Base-by-base conservation (phyloP, 495 filamentous ascomycete genomes). In the Corynascus novoguineensis region DNA sequence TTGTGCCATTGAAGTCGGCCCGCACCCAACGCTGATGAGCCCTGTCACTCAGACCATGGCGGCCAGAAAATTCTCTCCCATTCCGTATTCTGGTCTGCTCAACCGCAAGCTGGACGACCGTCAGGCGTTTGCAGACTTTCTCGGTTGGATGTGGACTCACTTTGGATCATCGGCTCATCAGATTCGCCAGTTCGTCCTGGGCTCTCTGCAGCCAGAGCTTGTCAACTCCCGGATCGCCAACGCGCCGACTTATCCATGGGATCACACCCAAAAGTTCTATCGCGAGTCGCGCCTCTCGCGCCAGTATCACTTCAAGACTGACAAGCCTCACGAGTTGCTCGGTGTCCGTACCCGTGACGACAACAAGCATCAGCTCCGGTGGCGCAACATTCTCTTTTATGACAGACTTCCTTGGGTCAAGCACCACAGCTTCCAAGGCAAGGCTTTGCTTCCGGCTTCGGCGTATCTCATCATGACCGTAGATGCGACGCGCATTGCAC, bases 1-100 rank as follows among this genome's bases (percentile, higher is more conserved):
- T 40, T 72, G 68, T 48, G 71, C 60, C 5, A 52, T 86, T 15
- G 83, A 86, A 53, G 53, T 85, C 40, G 83, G 83, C 1, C 83
- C 83, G 0, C 82, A 84, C 53, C 72, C 79, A 4, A 71, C 76
- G 14, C 68, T 86, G 3, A 78, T 73, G 48, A 73, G 75, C 0
- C 78, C 82, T 8, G 69, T 69, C 2, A 59, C 61, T 6, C 65
- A 79, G 53, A 80, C 64, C 1, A 69, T 78, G 6, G 62, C 73
- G 54, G 65, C 66, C 7, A 62, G 46, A 17, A 25, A 62, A 0
- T 57, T 49, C 2, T 44, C 60, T 0, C 12, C 48, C 4, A 32
- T 77, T 7, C 72, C 74, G 0, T 81, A 83, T 49, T 55, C 61
- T 0, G 73, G 75, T 1, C 53, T 71, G 1, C 64, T 81, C 7